A percentile compares a stretch with the other conserved stretches of the same genome.
These are phyloP conservation scores for Erysiphe pulchra DNA, from an alignment of 2,329 filamentous ascomycete genomes.

Conservation along the genomic window DNA sequence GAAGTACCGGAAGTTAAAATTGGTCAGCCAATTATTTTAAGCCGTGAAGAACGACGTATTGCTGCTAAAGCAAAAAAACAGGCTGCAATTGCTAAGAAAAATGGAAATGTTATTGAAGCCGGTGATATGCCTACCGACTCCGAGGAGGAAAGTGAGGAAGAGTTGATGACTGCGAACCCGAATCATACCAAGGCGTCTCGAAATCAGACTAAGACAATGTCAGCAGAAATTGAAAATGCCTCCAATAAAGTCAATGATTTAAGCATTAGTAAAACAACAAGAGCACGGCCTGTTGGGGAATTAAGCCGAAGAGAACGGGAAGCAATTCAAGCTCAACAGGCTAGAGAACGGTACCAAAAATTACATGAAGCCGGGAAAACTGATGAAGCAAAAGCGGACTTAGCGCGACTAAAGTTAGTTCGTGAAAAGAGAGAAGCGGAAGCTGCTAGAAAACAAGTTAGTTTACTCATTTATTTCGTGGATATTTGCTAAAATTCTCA, in stretches of 20 bases:
- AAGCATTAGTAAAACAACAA: slow-evolving; percentile 18
- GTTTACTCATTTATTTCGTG: slow-evolving; percentile 7
- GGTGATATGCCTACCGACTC: slow-evolving; percentile 62
- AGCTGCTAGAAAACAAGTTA: slow-evolving; percentile 56
- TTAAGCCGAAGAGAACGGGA: slow-evolving; percentile 45
- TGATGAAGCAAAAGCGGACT: slow-evolving; percentile 73
- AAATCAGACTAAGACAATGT: slow-evolving; percentile 23
- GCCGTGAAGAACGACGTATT: slow-evolving; percentile 68
- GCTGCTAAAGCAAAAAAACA: slow-evolving; percentile 78
- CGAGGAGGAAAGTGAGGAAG: slow-evolving; percentile 27
- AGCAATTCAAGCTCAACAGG: slow-evolving; percentile 63
- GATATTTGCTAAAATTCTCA: slow-evolving; percentile 4
- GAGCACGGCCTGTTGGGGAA: slow-evolving; percentile 21
- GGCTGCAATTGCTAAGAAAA: slow-evolving; percentile 57
- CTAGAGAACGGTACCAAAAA: slow-evolving; percentile 76
- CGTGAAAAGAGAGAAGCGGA: slow-evolving; percentile 70
- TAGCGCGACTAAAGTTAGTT: slow-evolving; percentile 61
- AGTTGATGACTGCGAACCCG: slow-evolving; percentile 54
- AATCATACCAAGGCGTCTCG: slow-evolving; percentile 64
- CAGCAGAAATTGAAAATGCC: slow-evolving; percentile 20
- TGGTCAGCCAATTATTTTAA: slow-evolving; percentile 28
- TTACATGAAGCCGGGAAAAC: slow-evolving; percentile 89
- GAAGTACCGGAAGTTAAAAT: slow-evolving; percentile 21
- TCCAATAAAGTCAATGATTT: slow-evolving; percentile 30
- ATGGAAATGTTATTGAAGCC: slow-evolving; percentile 44